phyloP scores from a whole-genome alignment of 495 filamentous ascomycete genomes.

The Thermochaetoides thermophila region DNA sequence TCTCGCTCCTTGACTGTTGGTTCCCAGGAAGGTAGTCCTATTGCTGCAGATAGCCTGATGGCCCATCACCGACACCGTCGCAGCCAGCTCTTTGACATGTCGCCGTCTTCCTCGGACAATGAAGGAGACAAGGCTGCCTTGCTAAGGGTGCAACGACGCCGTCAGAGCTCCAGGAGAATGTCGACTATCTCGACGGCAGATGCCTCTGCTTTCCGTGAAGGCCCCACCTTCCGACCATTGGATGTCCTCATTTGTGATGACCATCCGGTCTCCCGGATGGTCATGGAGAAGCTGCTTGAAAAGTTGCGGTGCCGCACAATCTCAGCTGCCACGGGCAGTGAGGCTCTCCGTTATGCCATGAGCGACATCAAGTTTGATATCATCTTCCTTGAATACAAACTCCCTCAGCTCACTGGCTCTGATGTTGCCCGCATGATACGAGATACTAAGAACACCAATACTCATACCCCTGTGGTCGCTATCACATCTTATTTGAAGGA shows the following conservation, averaged over 20 bases:
- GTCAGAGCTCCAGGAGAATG: constrained; percentile 81
- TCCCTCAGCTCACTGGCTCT: constrained; percentile 85
- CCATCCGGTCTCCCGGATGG: constrained; percentile 89
- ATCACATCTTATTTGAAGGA: constrained; percentile 98
- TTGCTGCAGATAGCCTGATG: constrained; percentile 48
- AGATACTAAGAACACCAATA: constrained; percentile 84
- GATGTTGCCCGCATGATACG: constrained; percentile 96
- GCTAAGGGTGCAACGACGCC: constrained; percentile 79
- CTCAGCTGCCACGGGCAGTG: constrained; percentile 69
- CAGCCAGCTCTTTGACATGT: constrained; percentile 91
- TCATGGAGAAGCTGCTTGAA: constrained; percentile 93
- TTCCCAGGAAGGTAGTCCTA: constrained; percentile 72
- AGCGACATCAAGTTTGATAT: constrained; percentile 93
- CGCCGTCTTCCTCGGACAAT: constrained; percentile 93
- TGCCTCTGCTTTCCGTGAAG: constrained; percentile 47
- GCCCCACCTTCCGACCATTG: constrained; percentile 75
- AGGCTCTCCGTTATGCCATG: constrained; percentile 82
- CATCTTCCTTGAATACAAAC: constrained; percentile 92
- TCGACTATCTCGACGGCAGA: too few species aligned
- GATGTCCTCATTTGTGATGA: constrained; percentile 96
- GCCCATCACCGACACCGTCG: constrained; percentile 74
- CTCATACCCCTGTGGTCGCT: constrained; percentile 87
- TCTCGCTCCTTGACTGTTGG: constrained; percentile 86
- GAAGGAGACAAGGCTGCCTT: constrained; percentile 83
- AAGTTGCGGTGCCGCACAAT: constrained; percentile 94